Conservation (phyloP, 2,329 filamentous ascomycete genomes). For the Alternaria ventricosa region DNA sequence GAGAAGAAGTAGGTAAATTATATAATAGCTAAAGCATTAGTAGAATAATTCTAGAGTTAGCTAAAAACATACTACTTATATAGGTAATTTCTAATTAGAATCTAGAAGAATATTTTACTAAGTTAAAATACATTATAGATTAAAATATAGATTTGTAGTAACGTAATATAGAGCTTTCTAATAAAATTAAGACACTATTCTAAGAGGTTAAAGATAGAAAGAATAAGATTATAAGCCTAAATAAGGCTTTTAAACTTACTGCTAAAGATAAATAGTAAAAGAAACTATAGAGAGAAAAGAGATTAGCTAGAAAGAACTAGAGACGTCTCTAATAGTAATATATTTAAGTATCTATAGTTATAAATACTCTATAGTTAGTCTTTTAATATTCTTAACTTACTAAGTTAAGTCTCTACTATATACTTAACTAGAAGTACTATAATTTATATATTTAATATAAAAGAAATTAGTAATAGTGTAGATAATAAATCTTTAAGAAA, state of each 20-base stretch:
- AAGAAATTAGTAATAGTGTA: conserved; percentile 9
- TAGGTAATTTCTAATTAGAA: neutral
- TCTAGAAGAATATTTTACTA: neutral
- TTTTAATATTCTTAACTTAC: conserved; percentile 1
- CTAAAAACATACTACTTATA: conserved; percentile 16
- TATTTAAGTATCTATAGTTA: neutral
- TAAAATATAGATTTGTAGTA: conserved; percentile 15
- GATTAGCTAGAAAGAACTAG: neutral
- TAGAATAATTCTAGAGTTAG: conserved; percentile 17
- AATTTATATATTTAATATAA: conserved; percentile 14
- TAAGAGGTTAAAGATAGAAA: conserved; percentile 4
- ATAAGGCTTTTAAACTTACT: conserved; percentile 11
- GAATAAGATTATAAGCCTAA: conserved; percentile 8
- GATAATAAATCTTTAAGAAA: conserved; percentile 5
- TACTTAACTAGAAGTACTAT: conserved; percentile 10
- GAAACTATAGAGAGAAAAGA: conserved; percentile 7
- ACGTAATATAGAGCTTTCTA: neutral
- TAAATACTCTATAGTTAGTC: neutral
- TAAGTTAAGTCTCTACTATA: conserved; percentile 1
- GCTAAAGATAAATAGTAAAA: conserved; percentile 4
- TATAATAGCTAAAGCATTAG: conserved; percentile 17
- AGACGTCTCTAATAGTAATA: neutral
- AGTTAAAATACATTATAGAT: conserved; percentile 9
- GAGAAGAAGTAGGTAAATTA: neutral
- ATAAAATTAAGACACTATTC: neutral